These are phyloP conservation scores for Lichenothelia convexa DNA, from an alignment of 495 filamentous ascomycete species.

Conservation along the genomic window DNA sequence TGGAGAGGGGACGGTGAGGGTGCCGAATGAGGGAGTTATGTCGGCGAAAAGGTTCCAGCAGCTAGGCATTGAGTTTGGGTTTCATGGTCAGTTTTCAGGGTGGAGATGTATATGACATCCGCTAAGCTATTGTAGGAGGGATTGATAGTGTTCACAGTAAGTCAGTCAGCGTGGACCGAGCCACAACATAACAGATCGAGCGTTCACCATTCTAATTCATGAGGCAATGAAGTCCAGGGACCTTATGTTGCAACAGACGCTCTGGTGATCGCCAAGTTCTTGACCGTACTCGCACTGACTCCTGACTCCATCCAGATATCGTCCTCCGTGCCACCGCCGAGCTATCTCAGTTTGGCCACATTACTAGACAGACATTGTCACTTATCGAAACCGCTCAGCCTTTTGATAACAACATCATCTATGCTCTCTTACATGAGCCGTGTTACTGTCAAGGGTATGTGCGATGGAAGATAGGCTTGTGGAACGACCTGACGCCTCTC, in stretches of 20 bases:
- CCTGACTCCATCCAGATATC: conserved; percentile 35
- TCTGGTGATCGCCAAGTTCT: too few relatives aligned
- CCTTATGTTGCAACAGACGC: too few relatives aligned
- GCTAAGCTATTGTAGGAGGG: conserved; percentile 11
- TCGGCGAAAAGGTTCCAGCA: conserved; percentile 54
- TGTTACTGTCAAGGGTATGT: conserved; percentile 52
- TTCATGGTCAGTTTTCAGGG: conserved; percentile 35
- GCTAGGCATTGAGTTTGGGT: conserved; percentile 58
- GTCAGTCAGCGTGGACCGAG: too few relatives aligned
- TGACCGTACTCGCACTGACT: too few relatives aligned
- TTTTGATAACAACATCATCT: conserved; percentile 63
- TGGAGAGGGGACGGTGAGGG: conserved; percentile 31
- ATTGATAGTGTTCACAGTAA: conserved; percentile 18
- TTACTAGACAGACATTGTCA: conserved; percentile 52
- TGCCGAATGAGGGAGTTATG: conserved; percentile 50
- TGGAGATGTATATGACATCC: conserved; percentile 1
- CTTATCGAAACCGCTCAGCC: conserved; percentile 42
- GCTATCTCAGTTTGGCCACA: conserved; percentile 47
- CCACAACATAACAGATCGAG: too few relatives aligned
- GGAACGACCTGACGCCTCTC: not conserved
- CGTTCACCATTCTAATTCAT: too few relatives aligned
- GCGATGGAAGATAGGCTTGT: not conserved
- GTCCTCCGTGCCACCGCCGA: conserved; percentile 51
- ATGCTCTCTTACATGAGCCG: conserved; percentile 71
- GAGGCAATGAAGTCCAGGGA: too few relatives aligned